Base-by-base conservation (phyloP, 805 yeast species). In the Candida multigemmis region DNA sequence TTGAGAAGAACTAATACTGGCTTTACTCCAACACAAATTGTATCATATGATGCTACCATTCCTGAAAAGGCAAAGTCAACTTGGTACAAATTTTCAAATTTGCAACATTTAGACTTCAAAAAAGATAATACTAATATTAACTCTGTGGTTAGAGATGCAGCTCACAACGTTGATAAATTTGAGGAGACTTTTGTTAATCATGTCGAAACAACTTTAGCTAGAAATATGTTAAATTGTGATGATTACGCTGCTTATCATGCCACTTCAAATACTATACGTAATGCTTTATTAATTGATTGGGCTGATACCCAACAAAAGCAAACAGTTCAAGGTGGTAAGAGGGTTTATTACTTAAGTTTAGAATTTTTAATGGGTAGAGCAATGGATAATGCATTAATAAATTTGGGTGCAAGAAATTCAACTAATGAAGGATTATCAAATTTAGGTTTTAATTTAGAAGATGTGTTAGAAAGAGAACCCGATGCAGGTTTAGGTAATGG, bases 401-500 rank as follows among this genome's bases (percentile, higher is more conserved):
- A 87, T 53, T 67, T 80, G 42, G 71, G 77, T 19, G 65, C 74
- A 27, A 77, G 85, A 51, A 74, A 66, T 20, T 55, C 71, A 27
- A 72, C 85, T 23, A 41, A 49, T 10, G 32, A 34, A 18, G 48
- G 62, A 9, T 48, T 61, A 42, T 65, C 65, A 28, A 85, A 83
- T 29, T 68, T 87, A 41, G 96, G 96, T 7, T 86, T 86, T 68
- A 74, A 77, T 35, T 58, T 86, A 37, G 96, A 87, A 56, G 96
- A 86, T 43, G 67, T 86, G 16, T 61, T 87, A 40, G 75, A 76
- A 26, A 75, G 81, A 44, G 96, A 86, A 56, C 91, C 93, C 1
- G 96, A 86, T 54, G 95, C 96, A 7, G 96, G 86, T 14, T 68
- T 86, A 30, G 96, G 96, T 45, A 87, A 87, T 46, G 96, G 96